Base-by-base conservation (phyloP, 371 early-diverging fungal species). In the Lichtheimia ramosa region DNA sequence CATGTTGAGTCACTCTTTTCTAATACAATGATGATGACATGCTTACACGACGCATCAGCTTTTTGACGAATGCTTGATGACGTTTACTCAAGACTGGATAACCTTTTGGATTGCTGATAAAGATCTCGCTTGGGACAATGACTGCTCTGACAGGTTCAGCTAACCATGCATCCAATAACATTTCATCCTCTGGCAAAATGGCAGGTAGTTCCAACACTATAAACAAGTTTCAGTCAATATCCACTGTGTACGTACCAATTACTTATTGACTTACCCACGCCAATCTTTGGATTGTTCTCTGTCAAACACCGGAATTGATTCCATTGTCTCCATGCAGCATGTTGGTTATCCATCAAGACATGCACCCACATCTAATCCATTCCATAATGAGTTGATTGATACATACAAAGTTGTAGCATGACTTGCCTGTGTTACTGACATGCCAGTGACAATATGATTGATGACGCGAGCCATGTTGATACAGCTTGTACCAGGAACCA, bases 101-200 rank as follows among this genome's bases (percentile, higher is more conserved):
- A 0, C 94, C 93, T 59, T 89, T 90, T 42, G 75, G 65, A 71
- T 96, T 96, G 8, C 71, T 65, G 13, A 92, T 59, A 65, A 96
- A 97, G 39, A 89, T 69, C 12, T 75, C 62, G 3, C 85, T 84
- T 2, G 92, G 88, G 3, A 97, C 56, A 54, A 92, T 82, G 14
- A 95, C 76, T 1, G 83, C 72, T 54, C 82, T 83, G 40, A 97
- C 76, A 3, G 97, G 97, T 60, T 96, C 96, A 0, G 96, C 90
- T 25, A 87, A 65, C 97, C 97, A 97, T 55, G 85, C 83, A 23
- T 85, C 79, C 40, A 90, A 60, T 1, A 73, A 54, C 34, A 51
- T 40, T 15, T 79, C 75, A 18, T 82, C 79, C 0, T 66, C 62
- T 8, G 90, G 89, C 21, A 90, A 63, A 7, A 83, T 68, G 0